Evolutionary conservation across 768 basidiomycete species (phyloP).

Genomic region (Tulasnella sp.): DNA sequence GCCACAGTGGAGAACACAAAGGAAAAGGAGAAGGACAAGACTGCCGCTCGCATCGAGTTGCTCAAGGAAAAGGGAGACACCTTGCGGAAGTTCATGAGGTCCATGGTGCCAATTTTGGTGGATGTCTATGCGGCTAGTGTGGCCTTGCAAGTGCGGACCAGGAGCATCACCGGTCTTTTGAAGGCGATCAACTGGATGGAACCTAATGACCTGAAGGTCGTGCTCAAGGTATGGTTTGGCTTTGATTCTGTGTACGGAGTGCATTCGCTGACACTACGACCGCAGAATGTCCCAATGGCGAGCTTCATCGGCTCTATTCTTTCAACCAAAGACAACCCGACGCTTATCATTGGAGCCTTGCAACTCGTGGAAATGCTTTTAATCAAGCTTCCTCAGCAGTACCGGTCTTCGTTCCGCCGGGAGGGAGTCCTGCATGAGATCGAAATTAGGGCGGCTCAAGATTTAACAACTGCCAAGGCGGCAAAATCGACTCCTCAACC

Average conservation of each 20-base stretch:
- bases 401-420: conserved; percentile 82
- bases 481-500: conserved; percentile 11
- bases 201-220: conserved; percentile 63
- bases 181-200: conserved; percentile 91
- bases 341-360: conserved; percentile 79
- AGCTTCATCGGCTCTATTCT: conserved; percentile 92
- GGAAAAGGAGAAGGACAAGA: conserved; percentile 17
- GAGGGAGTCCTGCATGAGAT: conserved; percentile 98
- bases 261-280: conserved; percentile 16
- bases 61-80: conserved; percentile 69
- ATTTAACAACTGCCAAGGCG: conserved; percentile 50
- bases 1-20: background rate
- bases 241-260: conserved; percentile 12
- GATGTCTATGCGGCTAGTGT: conserved; percentile 99
- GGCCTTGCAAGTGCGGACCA: conserved; percentile 76
- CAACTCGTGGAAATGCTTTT: conserved; percentile 92
- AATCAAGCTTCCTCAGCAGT: conserved; percentile 74
- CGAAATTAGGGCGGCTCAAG: conserved; percentile 63
- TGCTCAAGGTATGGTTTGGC: conserved; percentile 62
- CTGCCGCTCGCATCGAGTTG: conserved; percentile 54
- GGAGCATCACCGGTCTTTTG: conserved; percentile 80
- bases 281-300: conserved; percentile 86
- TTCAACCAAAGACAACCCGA: conserved; percentile 85
- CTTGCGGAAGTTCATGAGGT: conserved; percentile 77
- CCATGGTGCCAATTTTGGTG: conserved; percentile 88